Base-by-base conservation (phyloP, 441 rosid genomes). In the Pelargonium citronellum region DNA sequence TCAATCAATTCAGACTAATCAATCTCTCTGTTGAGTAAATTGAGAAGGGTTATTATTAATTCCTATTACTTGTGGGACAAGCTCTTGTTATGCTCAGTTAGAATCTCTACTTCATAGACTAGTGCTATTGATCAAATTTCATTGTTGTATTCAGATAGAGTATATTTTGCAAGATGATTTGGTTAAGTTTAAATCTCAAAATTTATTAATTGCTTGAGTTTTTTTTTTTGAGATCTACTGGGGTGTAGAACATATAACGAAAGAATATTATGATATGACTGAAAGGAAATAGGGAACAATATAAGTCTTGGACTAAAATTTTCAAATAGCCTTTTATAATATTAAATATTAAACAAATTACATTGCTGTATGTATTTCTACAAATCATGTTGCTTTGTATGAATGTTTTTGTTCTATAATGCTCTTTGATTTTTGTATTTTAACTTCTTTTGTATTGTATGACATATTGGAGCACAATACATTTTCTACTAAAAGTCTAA, bases 161-260 rank as follows among this genome's bases (percentile, higher is more conserved):
- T 60, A 20, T 60, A 60, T 22, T 60, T 60, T 20, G 64, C 64
- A 60, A 13, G 64, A 60, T 12, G 64, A 10, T 60, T 60, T 20
- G 37, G 37, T 60, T 60, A 3, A 22, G 4, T 60, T 60, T 22
- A 20, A 19, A 20, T 22, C 22, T 60, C 0, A 60, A 20, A 19
- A 58, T 2, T 43, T 60, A 20, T 60, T 60, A 30, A 13, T 60
- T 20, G 57, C 10, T 24, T 3, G 12, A 22, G 22, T 58, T 58
- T 9, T 3, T 27, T 27, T 60, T 20, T 0, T 60, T 2, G 0
- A 60, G 64, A 60, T 60, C 4, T 20, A 22, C 2, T 30, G 11
- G 37, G 34, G 64, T 60, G 34, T 9, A 60, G 37, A 60, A 9
- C 22, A 10, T 11, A 8, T 4, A 11, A 11, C 7, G 37, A 60